Conservation (phyloP, 2,329 filamentous ascomycete species). For the Arthroderma sp. region DNA sequence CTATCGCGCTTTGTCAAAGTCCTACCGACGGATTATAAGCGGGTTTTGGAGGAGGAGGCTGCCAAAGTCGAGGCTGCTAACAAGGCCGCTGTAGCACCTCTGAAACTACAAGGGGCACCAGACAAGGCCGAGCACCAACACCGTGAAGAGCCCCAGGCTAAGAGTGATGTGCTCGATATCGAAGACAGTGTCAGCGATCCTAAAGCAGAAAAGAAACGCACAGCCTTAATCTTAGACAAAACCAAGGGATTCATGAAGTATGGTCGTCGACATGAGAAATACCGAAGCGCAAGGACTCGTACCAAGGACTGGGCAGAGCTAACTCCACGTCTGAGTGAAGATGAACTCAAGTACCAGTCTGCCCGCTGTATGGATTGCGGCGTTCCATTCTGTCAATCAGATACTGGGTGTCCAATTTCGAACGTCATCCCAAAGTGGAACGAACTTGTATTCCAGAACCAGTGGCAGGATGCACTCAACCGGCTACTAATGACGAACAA, state of each 20-base stretch:
- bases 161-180: slow-evolving; percentile 66
- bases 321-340: slow-evolving; percentile 73
- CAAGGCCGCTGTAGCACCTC: slow-evolving; percentile 60
- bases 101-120: slow-evolving; percentile 29
- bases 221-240: slow-evolving; percentile 89
- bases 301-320: slow-evolving; percentile 91
- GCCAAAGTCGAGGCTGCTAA: slow-evolving; percentile 74
- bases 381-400: slow-evolving; percentile 95
- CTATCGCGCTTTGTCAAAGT: slow-evolving; percentile 87
- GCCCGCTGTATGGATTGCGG: slow-evolving; percentile 98
- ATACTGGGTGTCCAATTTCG: slow-evolving; percentile 86
- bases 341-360: slow-evolving; percentile 91
- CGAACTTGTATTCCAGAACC: slow-evolving; percentile 58
- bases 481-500: slow-evolving; percentile 93
- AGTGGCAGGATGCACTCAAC: slow-evolving; percentile 88
- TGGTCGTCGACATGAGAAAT: slow-evolving; percentile 82
- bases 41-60: slow-evolving; percentile 73
- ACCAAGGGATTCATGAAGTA: slow-evolving; percentile 98
- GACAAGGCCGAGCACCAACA: slow-evolving; percentile 46
- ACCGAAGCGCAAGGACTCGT: slow-evolving; percentile 68
- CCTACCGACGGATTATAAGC: slow-evolving; percentile 90
- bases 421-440: slow-evolving; percentile 99
- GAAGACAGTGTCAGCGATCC: slow-evolving; percentile 81
- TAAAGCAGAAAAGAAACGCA: slow-evolving; percentile 78
- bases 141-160: slow-evolving; percentile 51